These are phyloP conservation scores for Cichorium intybus DNA, from an alignment of 140 eudicot species.

Conservation along the genomic window DNA sequence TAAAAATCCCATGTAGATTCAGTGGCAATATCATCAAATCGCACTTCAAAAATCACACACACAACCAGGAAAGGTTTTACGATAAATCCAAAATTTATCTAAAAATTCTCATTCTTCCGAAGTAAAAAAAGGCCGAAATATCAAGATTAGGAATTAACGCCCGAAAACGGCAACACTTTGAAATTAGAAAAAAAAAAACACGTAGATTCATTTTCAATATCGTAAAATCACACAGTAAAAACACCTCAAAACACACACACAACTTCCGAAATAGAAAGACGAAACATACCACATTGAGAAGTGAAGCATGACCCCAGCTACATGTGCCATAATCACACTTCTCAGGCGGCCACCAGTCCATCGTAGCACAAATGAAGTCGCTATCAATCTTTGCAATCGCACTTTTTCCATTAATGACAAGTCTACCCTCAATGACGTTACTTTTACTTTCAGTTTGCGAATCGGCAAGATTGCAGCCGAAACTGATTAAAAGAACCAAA, in stretches of 20 bases:
- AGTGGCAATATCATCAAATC: conserved; percentile 4
- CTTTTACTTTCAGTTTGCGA: conserved; percentile 28
- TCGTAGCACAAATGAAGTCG: conserved; percentile 75
- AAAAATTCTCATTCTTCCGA: neutral
- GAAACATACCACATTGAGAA: conserved; percentile 70
- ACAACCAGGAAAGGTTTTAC: neutral
- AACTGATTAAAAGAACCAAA: conserved; percentile 33
- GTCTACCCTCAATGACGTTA: conserved; percentile 29
- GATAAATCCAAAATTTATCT: neutral
- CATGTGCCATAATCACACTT: conserved; percentile 98
- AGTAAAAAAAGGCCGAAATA: neutral
- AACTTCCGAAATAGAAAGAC: neutral
- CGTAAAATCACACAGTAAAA: neutral
- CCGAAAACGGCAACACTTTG: neutral
- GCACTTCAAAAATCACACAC: conserved; percentile 19
- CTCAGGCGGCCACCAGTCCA: conserved; percentile 99
- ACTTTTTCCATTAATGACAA: conserved; percentile 49
- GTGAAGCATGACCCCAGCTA: conserved; percentile 83
- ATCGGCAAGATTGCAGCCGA: conserved; percentile 26
- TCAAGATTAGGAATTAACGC: neutral
- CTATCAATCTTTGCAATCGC: conserved; percentile 58
- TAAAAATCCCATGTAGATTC: conserved; percentile 5
- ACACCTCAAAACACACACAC: neutral
- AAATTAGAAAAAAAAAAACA: neutral
- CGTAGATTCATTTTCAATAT: neutral